These are phyloP conservation scores for Podospora pseudopauciseta DNA, from an alignment of 495 filamentous ascomycete genomes.

Conservation along the genomic window DNA sequence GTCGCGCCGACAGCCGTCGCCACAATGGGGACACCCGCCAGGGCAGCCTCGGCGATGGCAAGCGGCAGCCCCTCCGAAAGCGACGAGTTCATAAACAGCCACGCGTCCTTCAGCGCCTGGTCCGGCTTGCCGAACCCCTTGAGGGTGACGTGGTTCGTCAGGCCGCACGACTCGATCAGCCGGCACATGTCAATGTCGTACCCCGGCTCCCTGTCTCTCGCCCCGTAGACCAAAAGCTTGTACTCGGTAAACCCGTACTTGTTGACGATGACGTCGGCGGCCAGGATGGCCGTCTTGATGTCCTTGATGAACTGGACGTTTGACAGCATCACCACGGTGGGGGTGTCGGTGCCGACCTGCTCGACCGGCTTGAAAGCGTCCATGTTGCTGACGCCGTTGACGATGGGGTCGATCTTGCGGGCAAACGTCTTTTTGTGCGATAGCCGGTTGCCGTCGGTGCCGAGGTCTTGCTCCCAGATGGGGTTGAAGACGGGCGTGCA, in stretches of 20 bases:
- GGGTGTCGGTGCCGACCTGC: constrained; percentile 52
- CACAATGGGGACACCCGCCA: constrained; percentile 62
- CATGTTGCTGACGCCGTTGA: constrained; percentile 67
- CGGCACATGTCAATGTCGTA: constrained; percentile 62
- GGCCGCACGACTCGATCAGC: constrained; percentile 57
- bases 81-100: constrained; percentile 67
- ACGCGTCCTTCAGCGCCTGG: constrained; percentile 57
- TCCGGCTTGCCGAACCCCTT: constrained; percentile 56
- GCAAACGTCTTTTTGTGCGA: constrained; percentile 57
- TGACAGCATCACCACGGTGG: constrained; percentile 64
- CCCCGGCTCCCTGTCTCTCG: constrained; percentile 57
- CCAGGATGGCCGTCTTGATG: constrained; percentile 61
- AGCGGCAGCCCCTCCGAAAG: constrained; percentile 63
- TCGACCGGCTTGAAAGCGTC: constrained; percentile 58
- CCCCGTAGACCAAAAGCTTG: constrained; percentile 59
- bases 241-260: constrained; percentile 61
- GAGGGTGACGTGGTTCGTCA: constrained; percentile 51
- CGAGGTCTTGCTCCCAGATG: constrained; percentile 64
- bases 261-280: constrained; percentile 64
- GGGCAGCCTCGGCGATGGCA: constrained; percentile 61
- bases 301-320: constrained; percentile 68
- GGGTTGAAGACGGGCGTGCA: constrained; percentile 68
- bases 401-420: constrained; percentile 64
- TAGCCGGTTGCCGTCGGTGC: constrained; percentile 55
- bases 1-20: constrained; percentile 65